Evolutionary conservation across 495 filamentous ascomycete species (phyloP).

Genomic region (Rostrohypoxylon terebratum): DNA sequence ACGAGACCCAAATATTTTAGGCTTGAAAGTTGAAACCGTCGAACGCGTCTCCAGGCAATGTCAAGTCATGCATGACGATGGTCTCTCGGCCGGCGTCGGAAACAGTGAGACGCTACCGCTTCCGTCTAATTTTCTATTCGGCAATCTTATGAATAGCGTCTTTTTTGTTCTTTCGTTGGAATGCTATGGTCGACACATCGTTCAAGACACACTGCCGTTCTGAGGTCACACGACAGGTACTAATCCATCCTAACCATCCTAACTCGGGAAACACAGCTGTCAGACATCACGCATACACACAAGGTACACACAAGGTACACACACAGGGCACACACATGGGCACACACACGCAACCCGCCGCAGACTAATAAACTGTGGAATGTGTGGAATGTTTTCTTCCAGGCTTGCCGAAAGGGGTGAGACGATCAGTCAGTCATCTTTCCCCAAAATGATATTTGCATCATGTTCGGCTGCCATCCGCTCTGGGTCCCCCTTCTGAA

Average conservation of each 20-base stretch:
- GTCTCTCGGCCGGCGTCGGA: constrained; percentile 34
- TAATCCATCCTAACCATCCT: too few species aligned
- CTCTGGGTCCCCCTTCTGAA: not conserved
- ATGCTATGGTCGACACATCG: constrained; percentile 32
- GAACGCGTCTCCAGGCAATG: constrained; percentile 41
- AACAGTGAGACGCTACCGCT: constrained; percentile 36
- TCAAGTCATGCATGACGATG: constrained; percentile 39
- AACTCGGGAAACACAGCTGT: constrained; percentile 29
- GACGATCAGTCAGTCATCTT: constrained; percentile 45
- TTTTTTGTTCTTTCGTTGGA: constrained; percentile 17
- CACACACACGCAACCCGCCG: constrained; percentile 6
- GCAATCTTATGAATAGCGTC: constrained; percentile 18
- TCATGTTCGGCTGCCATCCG: constrained; percentile 40
- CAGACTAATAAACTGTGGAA: constrained; percentile 4
- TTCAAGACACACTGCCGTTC: constrained; percentile 35
- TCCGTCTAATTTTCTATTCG: constrained; percentile 24
- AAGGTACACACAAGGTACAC: not conserved
- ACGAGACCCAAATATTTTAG: constrained; percentile 37
- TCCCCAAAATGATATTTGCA: constrained; percentile 48
- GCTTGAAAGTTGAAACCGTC: constrained; percentile 42
- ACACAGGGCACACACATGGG: not conserved
- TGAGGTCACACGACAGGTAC: constrained; percentile 44
- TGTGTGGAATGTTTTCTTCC: constrained; percentile 45
- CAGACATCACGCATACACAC: constrained; percentile 29
- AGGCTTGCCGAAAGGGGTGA: constrained; percentile 48